Evolutionary conservation across 1,284 basidiomycete species (phyloP).

Genomic region (Trichosporon inkin): DNA sequence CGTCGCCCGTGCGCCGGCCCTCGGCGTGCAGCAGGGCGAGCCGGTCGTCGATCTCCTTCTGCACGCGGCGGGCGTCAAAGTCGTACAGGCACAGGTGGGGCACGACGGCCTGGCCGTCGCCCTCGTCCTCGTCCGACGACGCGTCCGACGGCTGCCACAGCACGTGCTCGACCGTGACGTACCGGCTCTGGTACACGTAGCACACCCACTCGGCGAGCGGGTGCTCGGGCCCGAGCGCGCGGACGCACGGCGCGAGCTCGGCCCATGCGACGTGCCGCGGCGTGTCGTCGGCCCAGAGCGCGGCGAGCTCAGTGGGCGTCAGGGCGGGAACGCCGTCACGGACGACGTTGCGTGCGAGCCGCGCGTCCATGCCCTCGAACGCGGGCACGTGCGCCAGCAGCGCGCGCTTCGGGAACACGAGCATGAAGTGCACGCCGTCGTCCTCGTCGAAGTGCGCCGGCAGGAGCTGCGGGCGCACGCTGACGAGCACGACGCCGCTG

Average conservation of each 20-base stretch:
- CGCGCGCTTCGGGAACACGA: slow-evolving; percentile 37
- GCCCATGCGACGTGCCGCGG: slow-evolving; percentile 28
- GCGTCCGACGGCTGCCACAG: not conserved
- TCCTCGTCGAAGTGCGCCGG: slow-evolving; percentile 19
- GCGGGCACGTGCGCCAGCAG: slow-evolving; percentile 39
- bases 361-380: not conserved
- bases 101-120: slow-evolving; percentile 13
- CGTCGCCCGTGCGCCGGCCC: not conserved
- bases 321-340: not conserved
- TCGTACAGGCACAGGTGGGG: slow-evolving; percentile 38
- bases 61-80: slow-evolving; percentile 42
- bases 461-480: slow-evolving; percentile 35
- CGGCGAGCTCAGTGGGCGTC: not conserved
- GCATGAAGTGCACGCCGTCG: slow-evolving; percentile 24
- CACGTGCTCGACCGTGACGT: slow-evolving; percentile 25
- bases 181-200: slow-evolving; percentile 48
- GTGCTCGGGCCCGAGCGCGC: slow-evolving; percentile 39
- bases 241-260: slow-evolving; percentile 38
- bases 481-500: slow-evolving; percentile 41
- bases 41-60: slow-evolving; percentile 31
- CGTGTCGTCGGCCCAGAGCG: not conserved
- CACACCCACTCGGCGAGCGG: slow-evolving; percentile 41
- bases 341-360: not conserved
- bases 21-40: not conserved
- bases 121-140: not conserved